Base-by-base conservation (phyloP, 768 basidiomycete genomes). In the Amanita pallidorosea region DNA sequence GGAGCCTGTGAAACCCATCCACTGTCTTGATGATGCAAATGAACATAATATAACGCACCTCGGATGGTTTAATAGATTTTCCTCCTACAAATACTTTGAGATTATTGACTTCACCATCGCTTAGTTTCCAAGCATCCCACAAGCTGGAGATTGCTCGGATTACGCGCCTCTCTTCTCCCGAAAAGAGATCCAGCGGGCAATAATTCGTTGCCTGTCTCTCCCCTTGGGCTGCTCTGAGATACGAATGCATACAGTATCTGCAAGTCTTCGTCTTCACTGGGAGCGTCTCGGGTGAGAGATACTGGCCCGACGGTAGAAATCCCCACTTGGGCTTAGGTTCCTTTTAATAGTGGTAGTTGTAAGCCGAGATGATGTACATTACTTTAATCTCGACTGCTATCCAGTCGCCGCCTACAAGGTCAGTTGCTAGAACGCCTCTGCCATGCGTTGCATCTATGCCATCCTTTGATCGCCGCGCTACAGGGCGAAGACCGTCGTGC, bases 381-480 rank as follows among this genome's bases (percentile, higher is more conserved):
- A 90, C 95, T 81, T 98, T 98, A 65, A 97, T 90, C 69, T 97
- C 95, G 3, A 96, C 75, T 2, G 85, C 80, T 41, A 92, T 65
- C 44, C 76, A 77, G 45, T 71, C 56, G 7, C 77, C 74, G 27
- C 83, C 79, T 8, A 93, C 74, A 33, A 93, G 76, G 66, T 97
- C 85, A 7, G 88, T 85, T 15, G 88, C 89, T 37, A 96, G 67
- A 7, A 89, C 72, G 7, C 76, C 91, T 50, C 76, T 81, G 38
- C 53, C 66, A 42, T 70, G 69, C 4, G 58, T 58, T 17, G 72
- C 55, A 59, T 93, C 87, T 35, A 93, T 77, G 38, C 60, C 64
- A 60, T 83, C 85, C 54, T 66, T 74, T 29, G 55, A 62, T 50
- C 72, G 71, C 56, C 93, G 74, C 40, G 71, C 69, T 12, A 60